Base-by-base conservation (phyloP, 2,329 filamentous ascomycete species). In the Monosporascus sp. region DNA sequence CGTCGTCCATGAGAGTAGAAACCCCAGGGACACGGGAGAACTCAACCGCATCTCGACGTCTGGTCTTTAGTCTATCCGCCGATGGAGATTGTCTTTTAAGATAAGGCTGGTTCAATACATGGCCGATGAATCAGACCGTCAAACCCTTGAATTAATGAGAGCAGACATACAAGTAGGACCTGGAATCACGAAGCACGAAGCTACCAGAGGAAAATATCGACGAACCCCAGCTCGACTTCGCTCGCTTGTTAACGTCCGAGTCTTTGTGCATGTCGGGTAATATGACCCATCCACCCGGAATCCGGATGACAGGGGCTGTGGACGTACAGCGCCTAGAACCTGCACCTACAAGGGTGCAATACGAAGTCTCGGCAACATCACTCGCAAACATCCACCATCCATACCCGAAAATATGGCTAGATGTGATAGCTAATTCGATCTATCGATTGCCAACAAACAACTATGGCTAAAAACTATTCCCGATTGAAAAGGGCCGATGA, bases 1-100 rank as follows among this genome's bases (percentile, higher is more conserved):
- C 31, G 62, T 58, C 47, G 66, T 68, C 51, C 76, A 64, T 55
- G 67, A 70, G 46, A 74, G 59, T 52, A 75, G 58, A 56, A 63
- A 66, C 50, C 73, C 56, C 47, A 73, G 56, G 27, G 66, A 49
- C 35, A 46, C 6, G 2, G 57, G 52, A 9, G 54, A 44, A 18
- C 45, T 53, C 50, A 62, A 60, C 60, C 55, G 67, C 70, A 73
- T 74, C 17, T 38, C 58, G 45, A 37, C n/a, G 14, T 45, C 35
- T 38, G 20, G 18, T 18, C 48, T 44, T 50, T 27, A 22, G 6
- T 27, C 27, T n/a, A 41, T 37, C 27, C 22, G n/a, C n/a, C 31
- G 39, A 20, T 47, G 47, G 27, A 47, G 48, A n/a, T 50, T 46
- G 56, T 56, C 31, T 14, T 27, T 50, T 56, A 47, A 45, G 37